These are phyloP conservation scores for Globisporangium mamillatum DNA, from an alignment of 352 stramenopile genomes.

Conservation along the genomic window DNA sequence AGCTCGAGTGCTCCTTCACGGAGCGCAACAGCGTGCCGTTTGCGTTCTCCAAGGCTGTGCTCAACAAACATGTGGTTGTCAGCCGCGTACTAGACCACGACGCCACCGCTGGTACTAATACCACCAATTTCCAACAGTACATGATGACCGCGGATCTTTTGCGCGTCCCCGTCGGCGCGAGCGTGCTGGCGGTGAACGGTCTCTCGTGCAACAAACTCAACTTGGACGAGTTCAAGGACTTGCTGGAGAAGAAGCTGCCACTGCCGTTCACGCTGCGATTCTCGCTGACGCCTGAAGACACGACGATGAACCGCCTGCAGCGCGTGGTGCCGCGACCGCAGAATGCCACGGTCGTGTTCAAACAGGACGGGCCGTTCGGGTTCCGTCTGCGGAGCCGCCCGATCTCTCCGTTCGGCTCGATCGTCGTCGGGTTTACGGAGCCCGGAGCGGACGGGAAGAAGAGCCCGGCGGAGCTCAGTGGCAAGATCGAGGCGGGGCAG, in stretches of 20 bases:
- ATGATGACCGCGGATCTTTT: slow-evolving; percentile 29
- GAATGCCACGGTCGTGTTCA: slow-evolving; percentile 62
- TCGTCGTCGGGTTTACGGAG: slow-evolving; percentile 71
- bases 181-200: slow-evolving; percentile 74
- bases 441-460: slow-evolving; percentile 43
- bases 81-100: slow-evolving; percentile 47
- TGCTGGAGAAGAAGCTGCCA: slow-evolving; percentile 48
- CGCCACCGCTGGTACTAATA: background rate
- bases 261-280: slow-evolving; percentile 66
- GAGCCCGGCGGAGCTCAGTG: slow-evolving; percentile 56
- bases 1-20: slow-evolving; percentile 60
- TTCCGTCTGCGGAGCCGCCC: slow-evolving; percentile 75
- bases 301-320: slow-evolving; percentile 45
- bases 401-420: slow-evolving; percentile 59
- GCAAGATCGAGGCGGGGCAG: slow-evolving; percentile 70
- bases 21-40: slow-evolving; percentile 55
- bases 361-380: slow-evolving; percentile 68
- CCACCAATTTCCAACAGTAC: background rate
- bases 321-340: slow-evolving; percentile 49
- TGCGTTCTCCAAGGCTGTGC: slow-evolving; percentile 59
- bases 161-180: slow-evolving; percentile 51
- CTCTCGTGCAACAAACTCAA: slow-evolving; percentile 71
- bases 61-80: slow-evolving; percentile 72
- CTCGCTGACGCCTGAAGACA: slow-evolving; percentile 60
- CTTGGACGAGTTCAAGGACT: slow-evolving; percentile 51